Evolutionary conservation across 2,329 filamentous ascomycete genomes (phyloP).

Genomic region (Alternaria rosae): DNA sequence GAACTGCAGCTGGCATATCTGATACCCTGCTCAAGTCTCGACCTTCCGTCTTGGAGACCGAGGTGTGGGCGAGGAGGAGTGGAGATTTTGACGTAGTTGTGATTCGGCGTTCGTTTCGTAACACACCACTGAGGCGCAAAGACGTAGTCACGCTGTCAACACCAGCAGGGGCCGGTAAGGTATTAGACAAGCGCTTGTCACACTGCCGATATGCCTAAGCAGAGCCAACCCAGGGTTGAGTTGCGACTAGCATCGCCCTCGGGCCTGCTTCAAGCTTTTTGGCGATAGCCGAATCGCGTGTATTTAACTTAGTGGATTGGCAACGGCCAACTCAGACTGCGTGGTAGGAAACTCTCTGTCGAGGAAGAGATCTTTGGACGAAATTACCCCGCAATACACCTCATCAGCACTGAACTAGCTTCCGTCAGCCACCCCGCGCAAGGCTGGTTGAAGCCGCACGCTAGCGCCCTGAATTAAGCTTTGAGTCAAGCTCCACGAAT

Average conservation of each 20-base stretch:
- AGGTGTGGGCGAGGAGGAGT: conserved; percentile 12
- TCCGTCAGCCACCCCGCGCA: conserved; percentile 32
- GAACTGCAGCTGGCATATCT: conserved; percentile 17
- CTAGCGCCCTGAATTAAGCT: conserved; percentile 35
- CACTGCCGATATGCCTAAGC: conserved; percentile 18
- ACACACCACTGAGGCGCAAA: conserved; percentile 14
- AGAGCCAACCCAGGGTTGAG: conserved; percentile 2
- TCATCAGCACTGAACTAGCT: conserved; percentile 24
- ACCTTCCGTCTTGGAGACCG: conserved; percentile 28
- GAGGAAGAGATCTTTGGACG: neutral
- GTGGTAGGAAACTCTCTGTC: neutral
- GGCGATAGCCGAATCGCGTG: neutral
- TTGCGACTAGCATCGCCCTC: neutral
- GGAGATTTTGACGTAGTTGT: conserved; percentile 12
- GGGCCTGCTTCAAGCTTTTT: neutral
- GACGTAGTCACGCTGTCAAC: conserved; percentile 10
- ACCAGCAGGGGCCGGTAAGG: conserved; percentile 7
- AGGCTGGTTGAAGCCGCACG: conserved; percentile 18
- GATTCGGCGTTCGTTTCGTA: conserved; percentile 13
- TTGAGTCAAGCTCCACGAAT: conserved; percentile 31
- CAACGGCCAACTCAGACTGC: neutral
- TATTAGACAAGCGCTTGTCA: conserved; percentile 17
- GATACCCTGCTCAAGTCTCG: conserved; percentile 8
- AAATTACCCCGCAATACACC: conserved; percentile 32
- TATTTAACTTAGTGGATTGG: neutral